Conservation (phyloP, 306 rosid species). For the Acacia melanoxylon region DNA sequence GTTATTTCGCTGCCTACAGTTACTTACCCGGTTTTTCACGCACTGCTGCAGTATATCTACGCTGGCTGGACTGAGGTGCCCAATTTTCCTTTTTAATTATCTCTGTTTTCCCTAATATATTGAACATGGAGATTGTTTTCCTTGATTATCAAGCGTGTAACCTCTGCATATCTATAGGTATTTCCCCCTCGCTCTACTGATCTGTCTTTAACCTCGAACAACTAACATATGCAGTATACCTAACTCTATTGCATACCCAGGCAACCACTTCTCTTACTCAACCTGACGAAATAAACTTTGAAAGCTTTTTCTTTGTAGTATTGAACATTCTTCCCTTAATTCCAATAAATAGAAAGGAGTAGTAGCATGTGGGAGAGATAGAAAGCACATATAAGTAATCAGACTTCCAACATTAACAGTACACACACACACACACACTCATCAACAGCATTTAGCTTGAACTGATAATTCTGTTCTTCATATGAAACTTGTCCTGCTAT, state of each 20-base stretch:
- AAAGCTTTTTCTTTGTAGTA: not conserved
- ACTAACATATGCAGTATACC: not conserved
- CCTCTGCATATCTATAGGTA: not conserved
- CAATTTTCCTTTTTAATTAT: not conserved
- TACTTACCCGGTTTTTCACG: conserved; percentile 61
- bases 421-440: not conserved
- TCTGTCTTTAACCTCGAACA: not conserved
- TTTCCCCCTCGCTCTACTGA: not conserved
- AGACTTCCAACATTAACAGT: not conserved
- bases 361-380: not conserved
- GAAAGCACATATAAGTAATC: not conserved
- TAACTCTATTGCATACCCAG: not conserved
- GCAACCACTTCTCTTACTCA: not conserved
- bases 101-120: not conserved
- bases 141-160: not conserved
- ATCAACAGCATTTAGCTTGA: not conserved
- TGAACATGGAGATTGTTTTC: not conserved
- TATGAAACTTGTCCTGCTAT: not conserved
- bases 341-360: not conserved
- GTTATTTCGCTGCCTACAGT: conserved; percentile 53
- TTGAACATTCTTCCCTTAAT: not conserved
- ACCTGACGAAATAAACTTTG: not conserved
- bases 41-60: conserved; percentile 84
- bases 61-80: conserved; percentile 78
- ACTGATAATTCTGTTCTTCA: conserved; percentile 8